Percentiles rank a stretch among this genome's conserved stretches.
Evolutionary conservation across 2,329 filamentous ascomycete genomes (phyloP).

Genomic region (Cryphonectria japonica): DNA sequence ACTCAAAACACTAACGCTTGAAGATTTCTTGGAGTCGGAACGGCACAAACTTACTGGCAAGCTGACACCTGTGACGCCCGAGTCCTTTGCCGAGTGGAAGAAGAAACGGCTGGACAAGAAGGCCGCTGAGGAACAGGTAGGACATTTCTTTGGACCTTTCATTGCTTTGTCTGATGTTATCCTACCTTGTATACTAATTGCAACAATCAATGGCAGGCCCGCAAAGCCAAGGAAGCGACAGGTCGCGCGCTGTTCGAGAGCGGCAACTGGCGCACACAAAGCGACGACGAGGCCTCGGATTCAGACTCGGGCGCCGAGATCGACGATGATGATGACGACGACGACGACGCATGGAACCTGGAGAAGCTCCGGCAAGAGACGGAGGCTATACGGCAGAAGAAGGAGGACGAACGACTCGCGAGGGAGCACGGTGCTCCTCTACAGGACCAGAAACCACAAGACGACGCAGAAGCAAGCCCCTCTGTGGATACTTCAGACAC

Average conservation of each 20-base stretch:
- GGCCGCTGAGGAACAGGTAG: constrained; percentile 74
- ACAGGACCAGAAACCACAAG: constrained; percentile 29
- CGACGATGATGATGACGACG: constrained; percentile 62
- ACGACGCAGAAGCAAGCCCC: constrained; percentile 14
- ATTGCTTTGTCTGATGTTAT: background rate
- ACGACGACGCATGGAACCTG: constrained; percentile 71
- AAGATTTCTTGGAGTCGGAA: constrained; percentile 97
- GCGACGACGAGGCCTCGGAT: constrained; percentile 60
- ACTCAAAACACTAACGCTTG: constrained; percentile 88
- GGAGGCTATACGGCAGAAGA: constrained; percentile 71
- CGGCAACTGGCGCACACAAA: constrained; percentile 80
- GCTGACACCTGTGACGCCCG: constrained; percentile 90
- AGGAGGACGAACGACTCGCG: constrained; percentile 73
- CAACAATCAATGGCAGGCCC: constrained; percentile 56
- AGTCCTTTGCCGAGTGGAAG: constrained; percentile 97
- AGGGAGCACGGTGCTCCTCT: constrained; percentile 37
- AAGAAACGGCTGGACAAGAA: constrained; percentile 93
- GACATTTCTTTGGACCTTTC: background rate
- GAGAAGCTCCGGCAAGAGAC: constrained; percentile 85
- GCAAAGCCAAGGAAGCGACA: constrained; percentile 91
- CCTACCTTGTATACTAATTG: background rate
- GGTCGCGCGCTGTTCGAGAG: constrained; percentile 95
- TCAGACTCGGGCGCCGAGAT: constrained; percentile 66
- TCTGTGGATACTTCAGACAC: constrained; percentile 7
- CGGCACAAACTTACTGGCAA: constrained; percentile 91